These are phyloP conservation scores for Lactifluus piperatus DNA, from an alignment of 768 basidiomycete genomes.

Conservation along the genomic window DNA sequence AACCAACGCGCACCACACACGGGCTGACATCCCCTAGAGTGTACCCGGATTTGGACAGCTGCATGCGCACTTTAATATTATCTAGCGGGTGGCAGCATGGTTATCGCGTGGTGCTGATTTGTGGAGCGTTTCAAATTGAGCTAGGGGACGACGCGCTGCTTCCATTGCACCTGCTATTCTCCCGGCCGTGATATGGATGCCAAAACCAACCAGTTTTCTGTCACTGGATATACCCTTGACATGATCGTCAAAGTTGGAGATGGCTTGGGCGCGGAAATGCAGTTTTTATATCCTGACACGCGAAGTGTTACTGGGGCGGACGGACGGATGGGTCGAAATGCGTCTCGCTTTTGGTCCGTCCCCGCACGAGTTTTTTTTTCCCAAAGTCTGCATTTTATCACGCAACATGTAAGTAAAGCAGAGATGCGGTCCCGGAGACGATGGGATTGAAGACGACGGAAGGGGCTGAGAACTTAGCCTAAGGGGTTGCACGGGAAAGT, in stretches of 20 bases:
- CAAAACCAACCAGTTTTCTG: constrained; percentile 76
- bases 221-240: constrained; percentile 27
- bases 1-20: background rate
- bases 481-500: no score
- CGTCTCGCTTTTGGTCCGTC: no score
- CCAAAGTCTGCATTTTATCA: no score
- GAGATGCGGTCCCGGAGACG: no score
- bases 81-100: constrained; percentile 88
- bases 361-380: no score
- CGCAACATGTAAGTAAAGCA: no score
- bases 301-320: no score
- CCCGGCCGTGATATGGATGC: constrained; percentile 88
- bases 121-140: background rate
- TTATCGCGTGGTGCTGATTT: constrained; percentile 29
- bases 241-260: background rate
- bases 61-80: constrained; percentile 99
- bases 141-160: constrained; percentile 53
- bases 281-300: no score
- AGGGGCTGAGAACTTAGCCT: no score
- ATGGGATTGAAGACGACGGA: no score
- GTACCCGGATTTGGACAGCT: constrained; percentile 76
- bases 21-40: constrained; percentile 59
- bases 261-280: no score
- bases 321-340: no score
- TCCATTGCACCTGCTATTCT: constrained; percentile 92